phyloP scores from a whole-genome alignment of 345 rosid genomes.

The Corchorus olitorius region DNA sequence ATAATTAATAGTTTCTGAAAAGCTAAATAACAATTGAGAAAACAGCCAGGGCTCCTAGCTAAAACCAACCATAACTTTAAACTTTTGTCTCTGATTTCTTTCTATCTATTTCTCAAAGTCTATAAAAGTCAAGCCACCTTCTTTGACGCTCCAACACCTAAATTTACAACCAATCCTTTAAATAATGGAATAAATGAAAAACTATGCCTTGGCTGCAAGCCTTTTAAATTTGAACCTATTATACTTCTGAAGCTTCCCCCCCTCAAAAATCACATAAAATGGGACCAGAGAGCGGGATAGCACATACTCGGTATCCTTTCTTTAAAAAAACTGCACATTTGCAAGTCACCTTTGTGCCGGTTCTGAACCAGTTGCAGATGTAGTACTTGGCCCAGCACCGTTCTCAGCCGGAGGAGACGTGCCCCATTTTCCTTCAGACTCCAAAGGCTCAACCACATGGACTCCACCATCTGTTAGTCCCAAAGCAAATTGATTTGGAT shows the following conservation, averaged over 20 bases:
- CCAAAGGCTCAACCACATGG: constrained; percentile 66
- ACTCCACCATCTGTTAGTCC: constrained; percentile 77
- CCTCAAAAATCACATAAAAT: constrained; percentile 33
- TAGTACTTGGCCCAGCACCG: constrained; percentile 59
- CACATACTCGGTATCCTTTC: constrained; percentile 19
- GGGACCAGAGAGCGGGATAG: constrained; percentile 31
- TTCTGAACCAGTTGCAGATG: constrained; percentile 52
- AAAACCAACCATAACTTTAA: not conserved
- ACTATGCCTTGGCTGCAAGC: constrained; percentile 4
- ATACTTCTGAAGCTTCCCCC: constrained; percentile 33
- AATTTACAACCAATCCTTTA: constrained; percentile 14
- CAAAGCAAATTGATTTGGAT: constrained; percentile 77
- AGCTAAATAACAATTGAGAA: not conserved
- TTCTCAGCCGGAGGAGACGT: constrained; percentile 73
- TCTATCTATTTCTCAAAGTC: not conserved
- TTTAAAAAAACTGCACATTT: constrained; percentile 18
- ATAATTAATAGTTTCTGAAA: not conserved
- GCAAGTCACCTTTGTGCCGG: constrained; percentile 57
- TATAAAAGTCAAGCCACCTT: not conserved
- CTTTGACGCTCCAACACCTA: not conserved
- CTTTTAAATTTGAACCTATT: not conserved
- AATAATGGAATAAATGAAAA: constrained; percentile 10
- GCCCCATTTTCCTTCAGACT: constrained; percentile 87
- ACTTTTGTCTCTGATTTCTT: not conserved
- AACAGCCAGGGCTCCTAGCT: not conserved